phyloP scores from a whole-genome alignment of 441 rosid species.

The Eruca vesicaria region DNA sequence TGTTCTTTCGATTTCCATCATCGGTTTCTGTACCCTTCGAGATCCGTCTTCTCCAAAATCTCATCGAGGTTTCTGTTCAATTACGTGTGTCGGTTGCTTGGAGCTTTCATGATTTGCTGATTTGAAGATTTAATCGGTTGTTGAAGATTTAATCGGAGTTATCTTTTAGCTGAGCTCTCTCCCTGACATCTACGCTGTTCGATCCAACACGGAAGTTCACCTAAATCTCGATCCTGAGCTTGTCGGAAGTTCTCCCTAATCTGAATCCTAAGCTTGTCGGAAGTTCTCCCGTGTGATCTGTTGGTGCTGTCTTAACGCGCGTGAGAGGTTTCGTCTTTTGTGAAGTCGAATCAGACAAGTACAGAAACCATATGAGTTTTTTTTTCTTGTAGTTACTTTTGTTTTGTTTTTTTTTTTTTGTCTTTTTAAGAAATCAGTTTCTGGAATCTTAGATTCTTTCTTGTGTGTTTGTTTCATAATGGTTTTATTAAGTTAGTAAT shows the following conservation, averaged over 20 bases:
- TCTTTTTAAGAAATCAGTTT: conserved; percentile 11
- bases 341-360: conserved; percentile 30
- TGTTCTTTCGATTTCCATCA: not conserved
- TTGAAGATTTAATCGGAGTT: conserved; percentile 13
- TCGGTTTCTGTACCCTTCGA: not conserved
- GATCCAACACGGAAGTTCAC: not conserved
- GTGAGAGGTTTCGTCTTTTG: conserved; percentile 1
- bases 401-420: not conserved
- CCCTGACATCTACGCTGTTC: not conserved
- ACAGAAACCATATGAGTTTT: conserved; percentile 16
- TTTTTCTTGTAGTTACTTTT: conserved; percentile 12
- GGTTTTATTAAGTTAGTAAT: no score
- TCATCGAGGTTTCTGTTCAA: not conserved
- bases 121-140: conserved; percentile 3
- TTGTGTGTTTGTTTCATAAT: no score
- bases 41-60: not conserved
- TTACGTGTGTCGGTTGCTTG: not conserved
- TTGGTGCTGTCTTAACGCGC: not conserved
- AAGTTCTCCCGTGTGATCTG: not conserved
- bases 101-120: not conserved
- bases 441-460: not conserved
- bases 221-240: not conserved
- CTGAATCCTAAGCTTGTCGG: not conserved
- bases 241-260: not conserved
- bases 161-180: not conserved